phyloP scores from a whole-genome alignment of 495 filamentous ascomycete genomes.

The Neurospora intermedia region DNA sequence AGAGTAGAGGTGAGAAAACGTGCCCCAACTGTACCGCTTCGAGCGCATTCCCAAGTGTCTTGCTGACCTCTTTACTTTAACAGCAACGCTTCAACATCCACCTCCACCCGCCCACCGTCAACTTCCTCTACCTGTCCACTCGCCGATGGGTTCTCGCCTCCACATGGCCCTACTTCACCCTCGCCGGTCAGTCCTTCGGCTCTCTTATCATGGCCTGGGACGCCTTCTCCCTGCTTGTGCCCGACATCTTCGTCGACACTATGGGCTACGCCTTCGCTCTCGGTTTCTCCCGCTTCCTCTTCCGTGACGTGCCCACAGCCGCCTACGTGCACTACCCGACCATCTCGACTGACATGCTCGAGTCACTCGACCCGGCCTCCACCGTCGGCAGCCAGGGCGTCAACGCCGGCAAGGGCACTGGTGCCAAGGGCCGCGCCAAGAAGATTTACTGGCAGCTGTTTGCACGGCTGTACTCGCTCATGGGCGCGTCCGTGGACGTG shows the following conservation, averaged over 20 bases:
- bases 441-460: conserved; percentile 78
- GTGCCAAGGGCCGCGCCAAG: conserved; percentile 56
- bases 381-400: conserved; percentile 56
- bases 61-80: not conserved
- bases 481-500: conserved; percentile 72
- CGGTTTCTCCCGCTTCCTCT: conserved; percentile 70
- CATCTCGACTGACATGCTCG: conserved; percentile 96
- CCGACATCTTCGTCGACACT: conserved; percentile 91
- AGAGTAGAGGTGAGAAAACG: conserved; percentile 52
- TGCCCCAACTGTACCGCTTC: not conserved
- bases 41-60: not conserved
- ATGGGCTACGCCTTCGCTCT: conserved; percentile 96
- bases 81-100: conserved; percentile 86
- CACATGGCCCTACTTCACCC: conserved; percentile 85
- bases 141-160: conserved; percentile 72
- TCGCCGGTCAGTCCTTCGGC: conserved; percentile 86
- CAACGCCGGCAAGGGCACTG: conserved; percentile 70
- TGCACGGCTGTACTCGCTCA: conserved; percentile 65
- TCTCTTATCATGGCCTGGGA: conserved; percentile 81
- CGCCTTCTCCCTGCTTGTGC: conserved; percentile 82
- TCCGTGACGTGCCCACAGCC: conserved; percentile 69
- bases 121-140: conserved; percentile 82
- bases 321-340: conserved; percentile 98
- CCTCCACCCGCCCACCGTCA: conserved; percentile 70
- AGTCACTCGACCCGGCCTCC: conserved; percentile 56